phyloP scores from a whole-genome alignment of 305 asterid species.

The Rubia peregrina region DNA sequence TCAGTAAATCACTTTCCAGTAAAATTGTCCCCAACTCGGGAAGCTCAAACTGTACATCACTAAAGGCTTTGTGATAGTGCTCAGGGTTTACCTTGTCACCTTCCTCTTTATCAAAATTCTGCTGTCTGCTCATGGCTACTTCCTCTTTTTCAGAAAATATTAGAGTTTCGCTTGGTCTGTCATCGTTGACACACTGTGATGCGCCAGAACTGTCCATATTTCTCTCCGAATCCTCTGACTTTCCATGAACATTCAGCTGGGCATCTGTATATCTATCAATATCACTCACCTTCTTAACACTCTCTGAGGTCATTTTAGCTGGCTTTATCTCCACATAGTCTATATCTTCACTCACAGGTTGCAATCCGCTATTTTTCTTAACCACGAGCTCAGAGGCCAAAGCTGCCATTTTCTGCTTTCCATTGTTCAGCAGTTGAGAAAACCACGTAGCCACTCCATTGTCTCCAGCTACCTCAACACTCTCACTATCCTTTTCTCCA shows the following conservation, averaged over 20 bases:
- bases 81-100: constrained; percentile 23
- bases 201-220: constrained; percentile 21
- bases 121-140: constrained; percentile 20
- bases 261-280: constrained; percentile 18
- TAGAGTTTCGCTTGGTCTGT: constrained; percentile 18
- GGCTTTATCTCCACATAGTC: constrained; percentile 20
- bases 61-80: constrained; percentile 17
- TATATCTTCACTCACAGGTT: constrained; percentile 19
- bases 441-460: constrained; percentile 25
- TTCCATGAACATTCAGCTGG: constrained; percentile 23
- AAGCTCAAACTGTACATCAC: constrained; percentile 19
- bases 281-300: constrained; percentile 7
- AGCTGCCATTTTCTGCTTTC: constrained; percentile 29
- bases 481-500: constrained; percentile 22
- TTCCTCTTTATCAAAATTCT: constrained; percentile 23
- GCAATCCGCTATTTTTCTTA: constrained; percentile 21
- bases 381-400: constrained; percentile 37
- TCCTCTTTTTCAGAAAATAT: constrained; percentile 26
- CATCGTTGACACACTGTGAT: constrained; percentile 18
- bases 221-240: constrained; percentile 23
- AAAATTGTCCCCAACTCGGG: constrained; percentile 23
- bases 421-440: constrained; percentile 32
- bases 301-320: constrained; percentile 24
- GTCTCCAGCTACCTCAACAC: constrained; percentile 34
- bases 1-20: constrained; percentile 20